Base-by-base conservation (phyloP, 208 protist genomes). In the Trypanosoma theileri region DNA sequence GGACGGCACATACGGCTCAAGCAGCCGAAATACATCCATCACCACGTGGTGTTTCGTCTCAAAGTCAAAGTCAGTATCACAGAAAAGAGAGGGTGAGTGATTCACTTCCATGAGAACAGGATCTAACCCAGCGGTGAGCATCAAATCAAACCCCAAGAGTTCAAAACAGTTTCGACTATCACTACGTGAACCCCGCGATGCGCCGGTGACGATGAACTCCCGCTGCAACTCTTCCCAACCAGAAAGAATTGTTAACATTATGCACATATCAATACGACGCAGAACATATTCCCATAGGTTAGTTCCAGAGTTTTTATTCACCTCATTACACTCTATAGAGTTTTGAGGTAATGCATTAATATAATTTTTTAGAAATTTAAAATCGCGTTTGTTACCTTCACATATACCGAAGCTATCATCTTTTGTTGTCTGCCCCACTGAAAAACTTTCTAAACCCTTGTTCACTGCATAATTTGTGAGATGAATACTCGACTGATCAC, bases 381-480 rank as follows among this genome's bases (percentile, higher is more conserved):
- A 70, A 54, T 81, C 76, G 1, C 86, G 82, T 61, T 92, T 92
- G 68, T 83, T 80, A 45, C 81, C 75, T 42, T 64, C 65, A 28
- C 54, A 58, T 6, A 59, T 59, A 46, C 59, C 65, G 19, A 26
- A 13, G 41, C 44, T 48, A 35, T 65, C 57, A 44, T 53, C 60
- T 31, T 14, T 46, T 14, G 8, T 48, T 12, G 24, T 11, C 7
- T 44, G 4, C 3, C 55, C 54, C 28, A 72, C 19, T n/a, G 61
- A 59, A 73, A 82, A 79, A 12, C 62, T 67, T n/a, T 69, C 69
- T 14, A 70, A 60, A 9, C 14, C 53, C 61, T 90, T 95, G 75
- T 97, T 97, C 9, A 96, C 84, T 0, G 92, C 80, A 66, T 95
- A 95, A 80, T 97, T 97, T n/a, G 89, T 93, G 21, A 97, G 66